Conservation (phyloP, 2,329 filamentous ascomycete genomes). For the Pyricularia sp. region DNA sequence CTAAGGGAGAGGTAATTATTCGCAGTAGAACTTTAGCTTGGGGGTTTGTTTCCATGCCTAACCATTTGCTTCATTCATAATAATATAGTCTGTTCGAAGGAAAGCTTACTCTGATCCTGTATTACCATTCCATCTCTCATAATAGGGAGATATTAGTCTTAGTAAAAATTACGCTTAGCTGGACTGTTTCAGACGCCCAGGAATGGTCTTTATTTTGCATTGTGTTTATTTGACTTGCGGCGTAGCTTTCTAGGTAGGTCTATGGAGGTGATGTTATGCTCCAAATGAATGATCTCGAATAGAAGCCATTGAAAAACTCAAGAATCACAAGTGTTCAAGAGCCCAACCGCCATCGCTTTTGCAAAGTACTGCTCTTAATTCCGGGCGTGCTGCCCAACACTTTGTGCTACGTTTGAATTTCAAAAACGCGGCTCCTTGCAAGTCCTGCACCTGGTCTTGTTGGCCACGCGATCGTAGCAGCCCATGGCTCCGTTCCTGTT, state of each 20-base stretch:
- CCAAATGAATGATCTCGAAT: not conserved
- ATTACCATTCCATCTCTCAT: not conserved
- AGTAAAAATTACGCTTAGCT: not conserved
- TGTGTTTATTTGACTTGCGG: not conserved
- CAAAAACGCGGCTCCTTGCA: not conserved
- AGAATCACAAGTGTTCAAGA: not conserved
- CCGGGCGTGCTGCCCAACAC: not conserved
- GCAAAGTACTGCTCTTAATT: not conserved
- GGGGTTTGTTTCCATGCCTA: not conserved
- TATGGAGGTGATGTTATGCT: not conserved
- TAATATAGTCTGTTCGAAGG: not conserved
- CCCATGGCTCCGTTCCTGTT: slow-evolving; percentile 23
- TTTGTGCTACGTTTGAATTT: not conserved
- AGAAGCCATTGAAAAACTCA: not conserved
- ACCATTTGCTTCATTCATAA: not conserved
- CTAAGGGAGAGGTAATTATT: slow-evolving; percentile 14
- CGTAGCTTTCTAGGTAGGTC: not conserved
- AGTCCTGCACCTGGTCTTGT: slow-evolving; percentile 15
- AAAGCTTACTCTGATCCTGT: not conserved
- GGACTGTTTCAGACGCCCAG: not conserved
- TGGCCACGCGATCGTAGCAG: slow-evolving; percentile 24
- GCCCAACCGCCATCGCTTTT: not conserved
- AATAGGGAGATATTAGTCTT: not conserved
- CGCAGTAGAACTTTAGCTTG: not conserved
- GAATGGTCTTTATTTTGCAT: not conserved